phyloP scores from a whole-genome alignment of 2,329 filamentous ascomycete genomes.

The Colletotrichum graminicola region DNA sequence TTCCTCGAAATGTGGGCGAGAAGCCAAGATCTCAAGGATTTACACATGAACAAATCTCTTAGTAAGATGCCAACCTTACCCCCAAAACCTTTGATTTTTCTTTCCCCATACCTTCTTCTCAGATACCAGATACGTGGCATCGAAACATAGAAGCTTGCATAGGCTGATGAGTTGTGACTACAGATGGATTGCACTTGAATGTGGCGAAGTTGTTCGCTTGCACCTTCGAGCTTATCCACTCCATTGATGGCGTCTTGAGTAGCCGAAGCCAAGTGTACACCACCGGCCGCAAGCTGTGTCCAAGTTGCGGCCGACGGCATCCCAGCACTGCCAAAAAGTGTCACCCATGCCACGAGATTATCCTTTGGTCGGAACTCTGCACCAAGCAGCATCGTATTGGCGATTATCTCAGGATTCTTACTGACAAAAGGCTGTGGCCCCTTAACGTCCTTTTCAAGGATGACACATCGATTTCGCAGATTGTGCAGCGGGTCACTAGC shows the following conservation, averaged over 20 bases:
- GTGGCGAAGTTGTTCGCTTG: neutral
- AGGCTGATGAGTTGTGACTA: neutral
- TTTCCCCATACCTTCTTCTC: neutral
- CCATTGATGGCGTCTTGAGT: neutral
- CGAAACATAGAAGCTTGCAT: neutral
- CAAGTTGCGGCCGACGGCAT: slow-evolving; percentile 8
- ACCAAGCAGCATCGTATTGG: slow-evolving; percentile 12
- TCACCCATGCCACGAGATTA: slow-evolving; percentile 4
- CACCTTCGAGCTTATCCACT: neutral
- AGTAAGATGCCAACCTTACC: neutral
- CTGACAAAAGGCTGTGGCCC: slow-evolving; percentile 8
- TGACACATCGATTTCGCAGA: neutral
- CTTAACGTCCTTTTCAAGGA: neutral
- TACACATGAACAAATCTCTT: neutral
- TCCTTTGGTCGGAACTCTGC: slow-evolving; percentile 8
- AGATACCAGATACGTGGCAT: too few relatives aligned
- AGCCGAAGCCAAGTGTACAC: neutral
- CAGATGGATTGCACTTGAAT: neutral
- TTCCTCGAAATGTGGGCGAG: neutral
- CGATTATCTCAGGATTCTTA: slow-evolving; percentile 12
- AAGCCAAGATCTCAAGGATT: neutral
- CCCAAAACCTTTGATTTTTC: neutral
- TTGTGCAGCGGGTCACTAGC: neutral
- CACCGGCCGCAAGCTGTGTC: slow-evolving; percentile 3
- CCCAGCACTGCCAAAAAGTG: slow-evolving; percentile 15